Conservation (phyloP, 371 early-diverging fungal species). For the Phascolomyces articulosus region DNA sequence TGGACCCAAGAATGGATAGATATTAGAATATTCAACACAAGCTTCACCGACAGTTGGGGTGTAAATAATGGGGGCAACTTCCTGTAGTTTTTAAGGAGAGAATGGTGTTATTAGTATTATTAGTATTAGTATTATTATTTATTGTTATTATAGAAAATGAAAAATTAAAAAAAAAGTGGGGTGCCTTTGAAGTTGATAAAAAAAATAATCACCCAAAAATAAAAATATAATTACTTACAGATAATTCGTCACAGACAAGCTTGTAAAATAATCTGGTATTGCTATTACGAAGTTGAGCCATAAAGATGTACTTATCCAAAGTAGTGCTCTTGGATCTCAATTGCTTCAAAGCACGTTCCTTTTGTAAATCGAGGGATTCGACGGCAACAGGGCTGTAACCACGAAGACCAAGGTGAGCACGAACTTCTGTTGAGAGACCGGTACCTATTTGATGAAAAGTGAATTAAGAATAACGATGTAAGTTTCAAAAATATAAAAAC, state of each 20-base stretch:
- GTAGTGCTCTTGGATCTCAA: conserved; percentile 64
- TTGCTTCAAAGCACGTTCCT: conserved; percentile 69
- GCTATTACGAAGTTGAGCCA: conserved; percentile 79
- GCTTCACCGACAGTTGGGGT: conserved; percentile 93
- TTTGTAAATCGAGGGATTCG: conserved; percentile 74
- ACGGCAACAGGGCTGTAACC: conserved; percentile 76
- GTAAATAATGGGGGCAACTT: conserved; percentile 83
- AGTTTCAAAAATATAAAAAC: neutral
- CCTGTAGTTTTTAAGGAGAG: conserved; percentile 37
- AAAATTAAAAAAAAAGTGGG: neutral
- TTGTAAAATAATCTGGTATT: conserved; percentile 82
- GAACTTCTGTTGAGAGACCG: conserved; percentile 6
- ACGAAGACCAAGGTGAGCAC: conserved; percentile 42
- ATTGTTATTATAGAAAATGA: too few species aligned
- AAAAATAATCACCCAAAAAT: neutral
- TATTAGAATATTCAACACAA: conserved; percentile 86
- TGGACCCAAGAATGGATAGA: conserved; percentile 81
- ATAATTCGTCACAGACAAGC: conserved; percentile 72
- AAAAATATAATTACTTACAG: conserved; percentile 38
- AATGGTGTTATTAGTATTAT: too few species aligned
- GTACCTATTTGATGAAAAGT: conserved; percentile 13
- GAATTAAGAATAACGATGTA: too few species aligned
- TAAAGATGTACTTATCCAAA: conserved; percentile 82
- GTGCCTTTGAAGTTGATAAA: too few species aligned
- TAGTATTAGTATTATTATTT: too few species aligned